Percentiles rank a stretch among this genome's conserved stretches.
These are phyloP conservation scores for Raddia distichophylla DNA, from an alignment of 176 grass and related monocot species.

Conservation along the genomic window DNA sequence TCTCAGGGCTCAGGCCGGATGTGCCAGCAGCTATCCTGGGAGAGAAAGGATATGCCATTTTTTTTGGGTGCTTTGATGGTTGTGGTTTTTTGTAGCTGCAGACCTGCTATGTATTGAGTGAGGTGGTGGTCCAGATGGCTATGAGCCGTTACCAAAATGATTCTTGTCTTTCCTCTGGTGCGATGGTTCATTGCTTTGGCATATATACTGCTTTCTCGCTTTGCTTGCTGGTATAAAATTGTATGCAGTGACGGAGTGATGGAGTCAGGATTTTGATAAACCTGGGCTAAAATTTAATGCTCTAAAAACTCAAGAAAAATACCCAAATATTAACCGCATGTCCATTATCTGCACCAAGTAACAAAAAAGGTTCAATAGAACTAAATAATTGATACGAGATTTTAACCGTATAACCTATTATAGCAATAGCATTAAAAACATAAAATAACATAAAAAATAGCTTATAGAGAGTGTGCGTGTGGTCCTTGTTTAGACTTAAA, in stretches of 20 bases:
- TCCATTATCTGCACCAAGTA: too few relatives aligned
- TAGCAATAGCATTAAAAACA: too few relatives aligned
- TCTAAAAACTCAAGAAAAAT: too few relatives aligned
- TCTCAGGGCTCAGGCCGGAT: neutral
- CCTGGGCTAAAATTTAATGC: too few relatives aligned
- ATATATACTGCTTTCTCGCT: conserved; percentile 9
- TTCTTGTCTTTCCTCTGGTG: neutral
- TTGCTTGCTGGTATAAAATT: neutral
- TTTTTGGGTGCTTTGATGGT: neutral
- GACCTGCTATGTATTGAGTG: neutral
- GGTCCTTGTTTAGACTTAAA: too few relatives aligned
- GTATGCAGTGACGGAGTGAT: too few relatives aligned
- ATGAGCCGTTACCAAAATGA: neutral
- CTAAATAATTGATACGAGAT: too few relatives aligned
- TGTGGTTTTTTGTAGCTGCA: neutral
- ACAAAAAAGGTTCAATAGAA: too few relatives aligned
- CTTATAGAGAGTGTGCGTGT: too few relatives aligned
- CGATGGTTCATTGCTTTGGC: neutral
- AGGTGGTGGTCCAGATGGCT: neutral
- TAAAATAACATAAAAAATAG: too few relatives aligned
- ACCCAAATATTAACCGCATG: too few relatives aligned
- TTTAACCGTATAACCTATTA: too few relatives aligned
- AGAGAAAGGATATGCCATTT: neutral
- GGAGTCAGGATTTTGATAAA: neutral
- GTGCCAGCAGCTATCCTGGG: neutral